Evolutionary conservation across 768 basidiomycete genomes (phyloP).

Genomic region (Rhizopogon vinicolor): DNA sequence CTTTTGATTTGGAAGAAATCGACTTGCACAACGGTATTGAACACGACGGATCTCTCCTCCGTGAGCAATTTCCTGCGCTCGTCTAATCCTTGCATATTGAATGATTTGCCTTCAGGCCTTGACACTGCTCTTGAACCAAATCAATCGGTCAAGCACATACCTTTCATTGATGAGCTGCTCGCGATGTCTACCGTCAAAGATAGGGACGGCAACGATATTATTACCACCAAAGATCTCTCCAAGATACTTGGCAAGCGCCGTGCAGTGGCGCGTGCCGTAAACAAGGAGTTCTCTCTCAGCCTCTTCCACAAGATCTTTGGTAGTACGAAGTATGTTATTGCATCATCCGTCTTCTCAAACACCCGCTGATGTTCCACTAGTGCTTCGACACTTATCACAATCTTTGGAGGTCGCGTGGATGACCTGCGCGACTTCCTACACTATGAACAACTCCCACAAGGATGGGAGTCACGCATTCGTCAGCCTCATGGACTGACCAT

Average conservation of each 20-base stretch:
- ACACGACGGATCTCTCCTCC: slow-evolving; percentile 29
- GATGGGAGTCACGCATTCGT: slow-evolving; percentile 63
- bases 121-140: slow-evolving; percentile 43
- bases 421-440: slow-evolving; percentile 51
- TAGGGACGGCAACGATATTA: slow-evolving; percentile 34
- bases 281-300: slow-evolving; percentile 53
- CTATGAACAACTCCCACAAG: slow-evolving; percentile 66
- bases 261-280: slow-evolving; percentile 46
- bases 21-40: slow-evolving; percentile 62
- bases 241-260: slow-evolving; percentile 57
- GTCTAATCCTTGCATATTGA: background rate
- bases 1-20: slow-evolving; percentile 62
- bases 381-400: slow-evolving; percentile 60
- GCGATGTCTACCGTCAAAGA: slow-evolving; percentile 57
- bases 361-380: slow-evolving; percentile 26
- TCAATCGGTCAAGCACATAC: slow-evolving; percentile 48
- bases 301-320: slow-evolving; percentile 61
- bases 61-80: slow-evolving; percentile 12
- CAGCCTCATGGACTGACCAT: slow-evolving; percentile 58
- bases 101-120: slow-evolving; percentile 38
- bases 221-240: slow-evolving; percentile 60
- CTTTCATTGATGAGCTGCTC: slow-evolving; percentile 57
- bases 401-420: slow-evolving; percentile 60
- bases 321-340: slow-evolving; percentile 54
- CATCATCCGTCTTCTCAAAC: background rate